Evolutionary conservation across 2,329 filamentous ascomycete genomes (phyloP), one percentile per base, ranked within the genome.

Genomic region (Fusarium sp.): DNA sequence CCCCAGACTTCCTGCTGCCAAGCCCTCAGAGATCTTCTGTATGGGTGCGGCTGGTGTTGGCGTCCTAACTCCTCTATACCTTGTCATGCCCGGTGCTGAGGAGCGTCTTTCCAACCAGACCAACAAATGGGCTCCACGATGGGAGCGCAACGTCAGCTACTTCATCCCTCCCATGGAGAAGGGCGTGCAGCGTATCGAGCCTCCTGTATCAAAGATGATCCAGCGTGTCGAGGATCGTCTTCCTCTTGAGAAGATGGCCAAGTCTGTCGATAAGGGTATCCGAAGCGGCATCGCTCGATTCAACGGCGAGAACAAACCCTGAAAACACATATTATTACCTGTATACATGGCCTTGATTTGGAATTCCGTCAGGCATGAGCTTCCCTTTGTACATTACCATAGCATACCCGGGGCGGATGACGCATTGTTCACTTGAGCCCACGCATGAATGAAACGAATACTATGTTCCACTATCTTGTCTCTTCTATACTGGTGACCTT

Each of bases 61-160:
- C 45, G 83, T 81, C 68, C 81, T 88, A 55, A 82, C 85, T 2
- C 86, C 86, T 26, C 81, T 88, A 71, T 87, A 86, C 78, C 80
- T 88, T 71, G 79, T 87, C 72, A 79, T 86, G 57, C 86, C 86
- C 24, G 84, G 85, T 34, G 84, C 84, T 59, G 83, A 86, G 67
- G 84, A 87, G 74, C 81, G 82, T 42, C 74, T 88, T 34, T 82
- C 84, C 53, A 77, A 77, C 23, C 85, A 87, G 75, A 88, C 86
- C 5, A 78, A 80, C 59, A 83, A 83, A 70, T 88, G 86, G 86
- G 86, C 86, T 6, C 85, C 85, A 19, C 82, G 84, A 56, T 88
- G 86, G 86, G 85, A 88, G 76, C 80, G 81, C 52, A 87, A 86
- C 76, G 82, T 88, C 73, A 82, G 78, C 65, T 84, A 83, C 78